Evolutionary conservation across 2,329 filamentous ascomycete genomes (phyloP), one percentile per base, ranked within the genome.

Genomic region (Cladobotryum mycophilum): DNA sequence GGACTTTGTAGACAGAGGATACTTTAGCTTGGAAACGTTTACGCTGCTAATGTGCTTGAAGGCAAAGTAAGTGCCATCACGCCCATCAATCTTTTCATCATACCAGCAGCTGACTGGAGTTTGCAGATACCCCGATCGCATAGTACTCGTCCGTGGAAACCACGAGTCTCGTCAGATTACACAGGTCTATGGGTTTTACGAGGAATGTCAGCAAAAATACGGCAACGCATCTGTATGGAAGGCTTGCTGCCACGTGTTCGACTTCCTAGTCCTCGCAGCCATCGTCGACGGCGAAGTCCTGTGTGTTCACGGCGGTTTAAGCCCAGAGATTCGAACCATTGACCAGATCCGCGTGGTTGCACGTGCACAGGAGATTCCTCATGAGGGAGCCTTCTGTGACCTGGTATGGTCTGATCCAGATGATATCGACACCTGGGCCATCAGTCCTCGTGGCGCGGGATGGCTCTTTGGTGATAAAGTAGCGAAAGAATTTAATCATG

Each of bases 141-240:
- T 99, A 49, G 90, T 97, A 63, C 84, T 99, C 9, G 96, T 99
- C 59, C 88, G 93, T 58, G 93, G 93, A 56, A 99, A 99, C 70
- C 93, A 99, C 73, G 93, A 99, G 71, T 96, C 90, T 22, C 85
- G 93, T 56, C 93, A 95, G 63, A 95, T 99, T 56, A 99, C 93
- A 8, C 93, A 99, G 65, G 96, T 95, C 18, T 99, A 99, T 68
- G 93, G 93, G 48, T 99, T 99, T 71, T 99, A 99, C 70, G 96
- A 95, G 54, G 93, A 99, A 69, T 99, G 93, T 70, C 90, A 90
- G 50, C 87, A 93, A 62, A 99, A 99, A 71, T 99, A 99, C 67
- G 93, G 93, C 64, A 97, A 96, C 65, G 90, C 93, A 12, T 96
- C 95, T 45, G 93, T 99, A n/a, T 99, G 93, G 93, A 95, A 99